Base-by-base conservation (phyloP, 495 filamentous ascomycete species). In the Bacidia rubella region DNA sequence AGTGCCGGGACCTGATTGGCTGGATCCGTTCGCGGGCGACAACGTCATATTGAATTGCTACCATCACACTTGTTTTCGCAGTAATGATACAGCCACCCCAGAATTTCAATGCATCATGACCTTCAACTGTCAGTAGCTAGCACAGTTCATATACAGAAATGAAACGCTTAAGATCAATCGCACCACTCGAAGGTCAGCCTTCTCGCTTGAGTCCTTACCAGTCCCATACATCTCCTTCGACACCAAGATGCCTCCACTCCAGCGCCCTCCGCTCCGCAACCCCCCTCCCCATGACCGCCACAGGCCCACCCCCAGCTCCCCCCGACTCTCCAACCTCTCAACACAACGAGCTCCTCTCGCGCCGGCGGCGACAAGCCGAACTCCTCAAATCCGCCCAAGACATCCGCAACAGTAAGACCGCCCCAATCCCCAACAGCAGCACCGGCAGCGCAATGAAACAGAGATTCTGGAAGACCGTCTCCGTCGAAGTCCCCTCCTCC, bases 391-490 rank as follows among this genome's bases (percentile, higher is more conserved):
- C 62, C 42, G 74, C 70, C 7, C 70, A 72, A 51, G 72, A 71
- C 52, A 40, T 73, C 7, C 63, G 68, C 41, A 61, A 68, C 27
- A 49, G 45, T 17, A 57, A 59, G 10, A 47, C 56, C 24, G 70
- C 75, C 56, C 64, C 70, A 3, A 44, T 22, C 9, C 7, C 41
- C 9, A 15, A 15, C 29, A 35, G 29, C 15, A 15, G 7, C 5
- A 35, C 7, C 29, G 63, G 70, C 15, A 66, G 55, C 24, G 65
- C 70, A 40, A 66, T 85, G 52, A 77, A 74, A 63, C 83, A 82
- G 65, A 74, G 86, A 7, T 92, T 93, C 65, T 95, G 88, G 87
- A 87, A 83, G 62, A 74, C 90, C 67, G 85, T 87, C 3, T 65
- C 72, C 60, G 80, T 93, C 15, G 67, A 74, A 45, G 68, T 73